Base-by-base conservation (phyloP, 1,284 basidiomycete genomes). In the Ganoderma boninense region DNA sequence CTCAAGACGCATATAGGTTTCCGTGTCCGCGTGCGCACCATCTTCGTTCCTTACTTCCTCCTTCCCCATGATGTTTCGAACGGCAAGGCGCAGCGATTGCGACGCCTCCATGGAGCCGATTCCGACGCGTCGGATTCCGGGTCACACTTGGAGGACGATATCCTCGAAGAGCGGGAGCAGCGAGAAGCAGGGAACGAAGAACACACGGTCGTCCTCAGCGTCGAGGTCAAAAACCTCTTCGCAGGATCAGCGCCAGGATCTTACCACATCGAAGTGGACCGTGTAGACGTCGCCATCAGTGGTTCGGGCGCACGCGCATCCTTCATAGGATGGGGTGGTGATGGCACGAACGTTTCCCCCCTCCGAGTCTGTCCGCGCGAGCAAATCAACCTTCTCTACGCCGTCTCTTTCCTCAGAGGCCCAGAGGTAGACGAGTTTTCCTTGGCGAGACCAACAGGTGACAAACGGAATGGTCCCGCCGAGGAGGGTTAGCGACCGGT, bases 381-480 rank as follows among this genome's bases (percentile, higher is more conserved):
- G 65, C 95, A 97, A 80, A 94, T 91, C 77, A 97, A 97, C 78
- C 84, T 97, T 26, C 86, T 97, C 8, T 97, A 97, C 76, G 91
- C 92, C 0, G 93, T 97, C 11, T 88, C 90, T 10, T 93, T 95
- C 78, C 80, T 93, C 73, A 86, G 86, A 18, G 85, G 88, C 2
- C 88, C 90, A 0, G 89, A 91, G 66, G 81, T 84, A 35, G 87
- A 89, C 75, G 84, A 83, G 59, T 79, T 87, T 70, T 82, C 84
- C 6, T 75, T 86, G 43, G 76, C 80, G 7, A 75, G 81, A 66
- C 78, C n/a, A 20, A 66, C 40, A 38, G 40, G 46, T 1, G 69
- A 71, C 67, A 66, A 67, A 49, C 69, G 65, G 59, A 42, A 40
- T 16, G 46, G 66, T 4, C 57, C 67, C 14, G 68, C 75, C 65